Evolutionary conservation across 768 basidiomycete genomes (phyloP), one percentile per base, ranked within the genome.

Genomic region (Hygrocybe punicea): DNA sequence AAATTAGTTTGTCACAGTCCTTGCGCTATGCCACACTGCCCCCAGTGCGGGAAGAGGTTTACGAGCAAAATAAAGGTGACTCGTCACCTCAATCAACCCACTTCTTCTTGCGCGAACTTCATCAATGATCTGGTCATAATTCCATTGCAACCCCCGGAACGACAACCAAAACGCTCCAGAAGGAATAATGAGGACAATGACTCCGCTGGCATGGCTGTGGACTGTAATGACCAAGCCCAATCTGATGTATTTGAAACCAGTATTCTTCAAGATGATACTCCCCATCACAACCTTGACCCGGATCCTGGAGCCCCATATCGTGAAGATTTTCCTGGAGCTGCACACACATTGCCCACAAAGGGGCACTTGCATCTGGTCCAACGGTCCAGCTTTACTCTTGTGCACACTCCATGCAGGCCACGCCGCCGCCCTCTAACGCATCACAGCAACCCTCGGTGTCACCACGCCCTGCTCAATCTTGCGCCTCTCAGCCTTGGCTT

Each of bases 261-360:
- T 16, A 42, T 42, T 19, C 24, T 25, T 19, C 14, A 25, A 14
- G n/a, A 25, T 48, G 46, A 48, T 48, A n/a, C 50, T 13, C 25
- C 50, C 24, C n/a, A 10, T 33, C n/a, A 36, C 19, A 14, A 14
- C 40, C 40, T 19, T 36, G n/a, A 51, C 40, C 39, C 35, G 11
- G 10, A 37, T 11, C 21, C 16, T n/a, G 16, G 16, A 17, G 35
- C 51, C 24, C 46, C 46, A 19, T 19, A 16, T 48, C 46, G 46
- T 11, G 34, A 56, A 24, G 44, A 40, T 16, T 58, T 59, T 55
- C 56, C 57, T 1, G 48, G 16, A 2, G 45, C 62, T 42, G 51
- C 59, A 24, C 42, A 52, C 11, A 53, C 49, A 2, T 63, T 54
- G 59, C 29, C 29, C 29, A 4, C 29, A 29, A 29, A 29, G 29